Conservation (phyloP, 352 stramenopile genomes). For the Thalassiosira hispida region DNA sequence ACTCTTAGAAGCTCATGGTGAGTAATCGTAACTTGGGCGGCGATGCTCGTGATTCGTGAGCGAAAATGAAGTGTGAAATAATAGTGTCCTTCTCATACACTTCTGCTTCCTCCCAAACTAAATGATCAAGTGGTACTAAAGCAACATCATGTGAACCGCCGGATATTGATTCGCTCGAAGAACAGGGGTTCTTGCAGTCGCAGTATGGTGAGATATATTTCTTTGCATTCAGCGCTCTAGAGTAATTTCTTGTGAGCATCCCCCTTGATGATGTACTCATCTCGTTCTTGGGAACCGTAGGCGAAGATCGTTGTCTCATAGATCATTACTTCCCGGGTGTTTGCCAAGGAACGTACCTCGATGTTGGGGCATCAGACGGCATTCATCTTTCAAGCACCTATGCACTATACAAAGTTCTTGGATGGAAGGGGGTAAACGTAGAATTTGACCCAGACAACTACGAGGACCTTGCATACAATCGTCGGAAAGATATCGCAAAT, state of each 20-base stretch:
- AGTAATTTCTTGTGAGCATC: background rate
- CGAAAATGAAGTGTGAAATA: no score
- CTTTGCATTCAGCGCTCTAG: background rate
- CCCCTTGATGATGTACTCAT: no score
- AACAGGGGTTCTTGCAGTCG: conserved; percentile 23
- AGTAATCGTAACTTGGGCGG: background rate
- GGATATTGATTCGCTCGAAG: conserved; percentile 15
- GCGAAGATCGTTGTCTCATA: conserved; percentile 43
- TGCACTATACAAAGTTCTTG: conserved; percentile 38
- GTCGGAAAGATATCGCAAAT: conserved; percentile 43
- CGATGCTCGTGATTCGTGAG: background rate
- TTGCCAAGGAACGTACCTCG: conserved; percentile 47
- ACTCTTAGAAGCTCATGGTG: conserved; percentile 10
- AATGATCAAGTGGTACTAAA: conserved; percentile 3
- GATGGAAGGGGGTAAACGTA: conserved; percentile 50
- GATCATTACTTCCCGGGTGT: conserved; percentile 48
- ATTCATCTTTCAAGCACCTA: conserved; percentile 37
- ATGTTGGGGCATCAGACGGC: conserved; percentile 42
- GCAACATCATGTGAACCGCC: conserved; percentile 21
- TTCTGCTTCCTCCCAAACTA: background rate
- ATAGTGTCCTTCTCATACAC: no score
- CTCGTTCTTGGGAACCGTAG: background rate
- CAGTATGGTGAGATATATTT: conserved; percentile 21
- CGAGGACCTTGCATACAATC: conserved; percentile 30
- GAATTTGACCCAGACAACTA: conserved; percentile 51